These are phyloP conservation scores for Aspergillus brasiliensis DNA, from an alignment of 2,329 filamentous ascomycete species.

Conservation along the genomic window DNA sequence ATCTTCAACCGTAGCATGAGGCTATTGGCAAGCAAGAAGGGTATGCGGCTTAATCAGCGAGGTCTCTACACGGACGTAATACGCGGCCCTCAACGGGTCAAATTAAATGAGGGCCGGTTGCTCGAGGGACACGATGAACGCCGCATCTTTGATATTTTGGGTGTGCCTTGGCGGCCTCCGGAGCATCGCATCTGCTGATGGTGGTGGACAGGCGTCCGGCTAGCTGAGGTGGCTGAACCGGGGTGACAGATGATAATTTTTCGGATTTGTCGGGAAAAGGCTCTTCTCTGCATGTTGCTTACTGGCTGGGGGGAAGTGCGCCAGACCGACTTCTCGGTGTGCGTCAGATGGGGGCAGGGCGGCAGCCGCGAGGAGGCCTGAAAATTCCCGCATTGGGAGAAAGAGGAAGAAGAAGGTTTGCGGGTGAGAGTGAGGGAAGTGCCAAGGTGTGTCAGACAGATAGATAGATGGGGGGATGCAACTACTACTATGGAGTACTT, in stretches of 20 bases:
- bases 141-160: slow-evolving; percentile 22
- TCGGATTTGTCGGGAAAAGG: slow-evolving; percentile 1
- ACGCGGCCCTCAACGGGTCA: slow-evolving; percentile 20
- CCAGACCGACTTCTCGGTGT: slow-evolving; percentile 20
- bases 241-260: slow-evolving; percentile 18
- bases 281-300: slow-evolving; percentile 3
- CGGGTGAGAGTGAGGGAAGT: not conserved
- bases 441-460: not conserved
- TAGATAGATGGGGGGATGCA: not conserved
- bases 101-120: slow-evolving; percentile 19
- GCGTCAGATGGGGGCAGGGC: slow-evolving; percentile 9
- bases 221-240: not conserved
- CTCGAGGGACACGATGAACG: slow-evolving; percentile 23
- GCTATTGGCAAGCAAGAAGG: slow-evolving; percentile 75
- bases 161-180: slow-evolving; percentile 68
- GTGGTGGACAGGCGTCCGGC: slow-evolving; percentile 9
- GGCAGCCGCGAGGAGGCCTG: slow-evolving; percentile 2
- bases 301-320: not conserved
- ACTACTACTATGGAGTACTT: not conserved
- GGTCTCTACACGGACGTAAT: slow-evolving; percentile 72
- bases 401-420: not conserved
- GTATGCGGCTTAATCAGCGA: slow-evolving; percentile 81
- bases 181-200: slow-evolving; percentile 72
- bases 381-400: slow-evolving; percentile 2
- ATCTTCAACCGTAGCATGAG: slow-evolving; percentile 89